Percentiles rank a stretch among this genome's conserved stretches.
Evolutionary conservation across 2,329 filamentous ascomycete species (phyloP).

Genomic region (Exophiala oligosperma): DNA sequence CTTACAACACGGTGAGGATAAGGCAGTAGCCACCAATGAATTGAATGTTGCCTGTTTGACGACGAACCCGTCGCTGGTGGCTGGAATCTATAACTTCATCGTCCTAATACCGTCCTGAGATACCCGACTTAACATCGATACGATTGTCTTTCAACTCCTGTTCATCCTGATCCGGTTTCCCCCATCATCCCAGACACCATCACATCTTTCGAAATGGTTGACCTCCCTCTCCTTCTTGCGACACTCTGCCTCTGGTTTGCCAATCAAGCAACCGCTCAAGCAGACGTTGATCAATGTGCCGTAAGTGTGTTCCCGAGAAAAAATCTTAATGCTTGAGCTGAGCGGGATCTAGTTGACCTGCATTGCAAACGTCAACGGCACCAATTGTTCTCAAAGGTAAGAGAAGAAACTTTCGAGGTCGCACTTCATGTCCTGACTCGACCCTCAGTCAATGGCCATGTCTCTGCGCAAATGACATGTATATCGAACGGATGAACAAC

Average conservation of each 20-base stretch:
- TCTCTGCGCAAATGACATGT: conserved; percentile 25
- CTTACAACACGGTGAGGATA: background rate
- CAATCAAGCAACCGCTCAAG: conserved; percentile 9
- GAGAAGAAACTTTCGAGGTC: background rate
- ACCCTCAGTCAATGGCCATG: conserved; percentile 25
- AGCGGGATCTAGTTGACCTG: conserved; percentile 17
- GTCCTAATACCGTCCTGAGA: no score
- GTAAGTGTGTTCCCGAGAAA: conserved; percentile 5
- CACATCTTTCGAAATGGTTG: background rate
- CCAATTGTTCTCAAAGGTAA: conserved; percentile 22
- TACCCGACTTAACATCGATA: background rate
- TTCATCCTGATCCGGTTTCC: background rate
- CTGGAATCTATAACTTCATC: no score
- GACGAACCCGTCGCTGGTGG: no score
- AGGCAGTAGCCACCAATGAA: background rate
- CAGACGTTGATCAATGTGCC: conserved; percentile 24
- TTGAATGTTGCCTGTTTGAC: background rate
- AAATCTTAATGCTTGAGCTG: no score
- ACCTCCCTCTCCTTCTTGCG: background rate
- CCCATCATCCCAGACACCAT: background rate
- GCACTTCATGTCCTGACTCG: background rate
- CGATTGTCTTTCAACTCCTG: background rate
- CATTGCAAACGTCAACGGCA: conserved; percentile 26
- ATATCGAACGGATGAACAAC: conserved; percentile 24
- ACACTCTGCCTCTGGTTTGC: background rate